A percentile compares a stretch with the other conserved stretches of the same genome.
Conservation (phyloP, 2,329 filamentous ascomycete genomes). For the Fusarium longipes region DNA sequence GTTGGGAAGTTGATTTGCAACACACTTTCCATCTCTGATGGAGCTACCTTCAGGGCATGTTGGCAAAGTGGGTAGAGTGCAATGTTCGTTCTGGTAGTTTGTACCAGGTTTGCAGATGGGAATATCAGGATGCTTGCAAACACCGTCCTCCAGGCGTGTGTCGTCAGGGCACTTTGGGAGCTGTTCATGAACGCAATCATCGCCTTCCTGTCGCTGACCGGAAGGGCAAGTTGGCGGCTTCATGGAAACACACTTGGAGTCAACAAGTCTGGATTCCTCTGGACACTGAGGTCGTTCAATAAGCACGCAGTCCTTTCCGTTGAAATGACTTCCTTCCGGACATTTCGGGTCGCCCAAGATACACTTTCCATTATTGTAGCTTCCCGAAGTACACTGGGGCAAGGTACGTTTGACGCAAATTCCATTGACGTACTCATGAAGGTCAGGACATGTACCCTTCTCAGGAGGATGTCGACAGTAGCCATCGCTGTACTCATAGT, state of each 20-base stretch:
- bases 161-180: not conserved
- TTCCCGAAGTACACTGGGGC: not conserved
- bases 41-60: not conserved
- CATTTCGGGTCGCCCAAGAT: not conserved
- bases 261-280: not conserved
- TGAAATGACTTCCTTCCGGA: not conserved
- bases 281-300: not conserved
- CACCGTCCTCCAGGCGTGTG: not conserved
- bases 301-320: not conserved
- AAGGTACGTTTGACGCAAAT: not conserved
- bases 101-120: not conserved
- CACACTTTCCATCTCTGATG: not conserved
- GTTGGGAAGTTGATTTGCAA: not conserved
- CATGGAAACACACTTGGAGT: not conserved
- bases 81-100: not conserved
- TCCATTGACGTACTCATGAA: not conserved
- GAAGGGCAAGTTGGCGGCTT: not conserved
- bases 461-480: not conserved
- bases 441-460: not conserved
- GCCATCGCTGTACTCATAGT: not conserved
- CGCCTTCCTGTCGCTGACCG: not conserved
- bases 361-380: not conserved
- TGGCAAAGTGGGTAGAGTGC: not conserved
- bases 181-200: not conserved
- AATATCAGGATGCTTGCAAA: not conserved